phyloP scores from a whole-genome alignment of 805 yeast species.

The Lipomyces spencermartinsiae region DNA sequence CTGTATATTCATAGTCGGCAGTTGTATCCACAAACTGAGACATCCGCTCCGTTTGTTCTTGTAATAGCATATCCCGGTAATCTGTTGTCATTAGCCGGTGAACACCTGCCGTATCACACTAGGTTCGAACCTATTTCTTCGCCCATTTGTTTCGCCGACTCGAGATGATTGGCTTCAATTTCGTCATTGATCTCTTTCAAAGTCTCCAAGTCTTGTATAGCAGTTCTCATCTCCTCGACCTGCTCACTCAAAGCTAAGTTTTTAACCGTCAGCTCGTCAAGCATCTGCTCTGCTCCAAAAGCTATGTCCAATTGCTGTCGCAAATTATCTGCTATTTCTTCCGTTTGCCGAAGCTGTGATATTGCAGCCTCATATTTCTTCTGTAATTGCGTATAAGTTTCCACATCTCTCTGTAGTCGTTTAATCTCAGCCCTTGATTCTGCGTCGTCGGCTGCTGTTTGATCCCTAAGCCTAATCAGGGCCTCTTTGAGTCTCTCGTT shows the following conservation, averaged over 20 bases:
- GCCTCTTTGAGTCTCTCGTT: constrained; percentile 55
- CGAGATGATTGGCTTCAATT: constrained; percentile 55
- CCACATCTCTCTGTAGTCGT: constrained; percentile 33
- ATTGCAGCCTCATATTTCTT: constrained; percentile 19
- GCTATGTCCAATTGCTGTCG: constrained; percentile 46
- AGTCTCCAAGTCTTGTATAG: constrained; percentile 59
- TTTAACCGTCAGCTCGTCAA: constrained; percentile 49
- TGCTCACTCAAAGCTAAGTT: constrained; percentile 49
- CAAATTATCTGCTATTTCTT: constrained; percentile 35
- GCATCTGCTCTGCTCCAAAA: constrained; percentile 47
- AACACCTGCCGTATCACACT: constrained; percentile 40
- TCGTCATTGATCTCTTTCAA: constrained; percentile 60
- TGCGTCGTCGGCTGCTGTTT: constrained; percentile 38
- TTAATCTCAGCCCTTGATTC: constrained; percentile 35
- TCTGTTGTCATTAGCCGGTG: constrained; percentile 38
- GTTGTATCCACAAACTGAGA: constrained; percentile 25
- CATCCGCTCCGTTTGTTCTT: constrained; percentile 29
- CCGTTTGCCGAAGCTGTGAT: constrained; percentile 21
- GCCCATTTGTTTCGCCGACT: constrained; percentile 53
- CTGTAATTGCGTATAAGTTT: constrained; percentile 13
- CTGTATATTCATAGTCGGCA: constrained; percentile 35
- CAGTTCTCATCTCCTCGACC: constrained; percentile 49
- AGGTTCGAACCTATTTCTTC: constrained; percentile 46
- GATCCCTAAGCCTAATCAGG: constrained; percentile 48
- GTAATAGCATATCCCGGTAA: constrained; percentile 30